Base-by-base conservation (phyloP, 1,284 basidiomycete species). In the Tylopilus orsonianus region DNA sequence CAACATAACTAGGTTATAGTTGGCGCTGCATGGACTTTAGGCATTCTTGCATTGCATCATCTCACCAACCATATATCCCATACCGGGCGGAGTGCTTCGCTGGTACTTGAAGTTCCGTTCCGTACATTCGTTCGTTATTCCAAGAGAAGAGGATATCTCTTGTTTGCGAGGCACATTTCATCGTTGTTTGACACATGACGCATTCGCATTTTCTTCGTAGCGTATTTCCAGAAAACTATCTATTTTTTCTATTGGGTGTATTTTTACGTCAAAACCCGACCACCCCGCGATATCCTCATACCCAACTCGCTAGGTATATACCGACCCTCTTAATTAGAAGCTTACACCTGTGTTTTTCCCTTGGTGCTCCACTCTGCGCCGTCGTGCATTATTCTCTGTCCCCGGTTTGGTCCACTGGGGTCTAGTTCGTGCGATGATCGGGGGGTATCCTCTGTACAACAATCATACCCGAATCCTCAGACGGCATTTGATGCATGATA, bases 71-170 rank as follows among this genome's bases (percentile, higher is more conserved):
- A 53, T 54, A 56, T 50, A 37, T 39, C 33, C n/a, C 44, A 47
- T 38, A 41, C 41, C 20, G 37, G 48, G 32, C 56, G 48, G 60
- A 51, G 26, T 19, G 54, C 13, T 62, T 64, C 61, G 54, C 56
- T 62, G 61, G 61, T 57, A 62, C 32, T 64, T 65, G 62, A 57
- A 50, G 54, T 18, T 50, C 56, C 60, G 49, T 46, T 18, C 42
- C 42, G 23, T 48, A 49, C 47, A 20, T 48, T 46, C 55, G 16
- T 64, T 63, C 46, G 14, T 55, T 57, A 20, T 34, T 48, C 52
- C 44, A 44, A 32, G 44, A 47, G 27, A 49, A 46, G 41, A 44
- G 49, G 49, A 16, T 41, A 41, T 35, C 36, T 49, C 46, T 60
- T 50, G 58, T 50, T 48, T 33, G 12, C 14, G 8, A 30, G 14